Percentiles rank a stretch among this genome's conserved stretches.
Evolutionary conservation across 2,329 filamentous ascomycete genomes (phyloP).

Genomic region (Coniochaeta hoffmannii): DNA sequence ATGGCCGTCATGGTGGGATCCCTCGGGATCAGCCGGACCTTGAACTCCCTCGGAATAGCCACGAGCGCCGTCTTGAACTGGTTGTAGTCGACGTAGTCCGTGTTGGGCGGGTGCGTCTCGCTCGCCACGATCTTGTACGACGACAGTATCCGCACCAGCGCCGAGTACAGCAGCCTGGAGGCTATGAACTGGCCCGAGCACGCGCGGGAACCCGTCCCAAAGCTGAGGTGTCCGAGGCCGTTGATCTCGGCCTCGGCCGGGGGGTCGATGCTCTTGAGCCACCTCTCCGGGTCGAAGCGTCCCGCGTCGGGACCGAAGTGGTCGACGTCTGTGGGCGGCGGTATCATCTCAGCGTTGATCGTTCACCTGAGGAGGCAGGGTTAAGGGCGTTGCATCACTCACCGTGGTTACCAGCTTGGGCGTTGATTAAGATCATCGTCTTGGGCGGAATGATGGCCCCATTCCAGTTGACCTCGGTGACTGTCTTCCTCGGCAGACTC

Average conservation of each 20-base stretch:
- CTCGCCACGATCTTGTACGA: constrained; percentile 42
- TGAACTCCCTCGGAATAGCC: constrained; percentile 52
- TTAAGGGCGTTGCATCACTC: constrained; percentile 7
- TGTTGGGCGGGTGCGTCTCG: constrained; percentile 44
- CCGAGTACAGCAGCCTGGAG: constrained; percentile 38
- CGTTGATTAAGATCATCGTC: constrained; percentile 48
- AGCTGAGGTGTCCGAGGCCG: constrained; percentile 35
- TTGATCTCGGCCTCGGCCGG: constrained; percentile 21
- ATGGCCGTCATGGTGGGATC: constrained; percentile 28
- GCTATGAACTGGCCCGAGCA: constrained; percentile 46
- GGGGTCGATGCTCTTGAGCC: constrained; percentile 29
- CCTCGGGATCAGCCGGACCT: constrained; percentile 46
- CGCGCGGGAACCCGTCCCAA: constrained; percentile 42
- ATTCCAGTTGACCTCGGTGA: constrained; percentile 41
- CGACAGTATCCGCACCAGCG: constrained; percentile 39
- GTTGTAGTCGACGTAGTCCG: constrained; percentile 56
- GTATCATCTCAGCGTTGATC: constrained; percentile 5
- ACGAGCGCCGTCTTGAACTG: constrained; percentile 52
- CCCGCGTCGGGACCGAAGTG: constrained; percentile 38
- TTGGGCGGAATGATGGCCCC: constrained; percentile 41
- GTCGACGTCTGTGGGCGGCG: constrained; percentile 28
- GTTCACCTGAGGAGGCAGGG: not conserved
- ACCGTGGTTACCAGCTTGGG: constrained; percentile 47
- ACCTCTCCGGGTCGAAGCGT: constrained; percentile 41
- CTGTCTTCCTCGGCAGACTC: constrained; percentile 43